These are phyloP conservation scores for Pelargonium citronellum DNA, from an alignment of 441 rosid genomes.

Conservation along the genomic window DNA sequence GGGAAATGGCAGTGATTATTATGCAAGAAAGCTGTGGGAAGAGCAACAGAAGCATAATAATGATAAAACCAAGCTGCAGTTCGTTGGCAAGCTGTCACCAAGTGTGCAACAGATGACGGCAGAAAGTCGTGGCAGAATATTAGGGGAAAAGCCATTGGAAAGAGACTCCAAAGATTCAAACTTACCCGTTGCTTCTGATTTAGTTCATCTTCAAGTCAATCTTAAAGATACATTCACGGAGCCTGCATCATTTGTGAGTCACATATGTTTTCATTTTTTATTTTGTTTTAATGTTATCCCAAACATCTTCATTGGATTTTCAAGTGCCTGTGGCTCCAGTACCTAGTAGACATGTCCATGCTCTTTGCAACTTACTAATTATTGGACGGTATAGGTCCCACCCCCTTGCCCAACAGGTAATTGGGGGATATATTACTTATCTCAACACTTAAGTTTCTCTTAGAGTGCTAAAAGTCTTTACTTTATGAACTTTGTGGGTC, in stretches of 20 bases:
- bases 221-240: conserved; percentile 83
- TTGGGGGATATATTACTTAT: conserved; percentile 11
- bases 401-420: not conserved
- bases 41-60: conserved; percentile 52
- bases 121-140: conserved; percentile 73
- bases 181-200: conserved; percentile 42
- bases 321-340: too few relatives aligned
- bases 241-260: conserved; percentile 62
- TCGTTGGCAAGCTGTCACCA: conserved; percentile 49
- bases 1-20: conserved; percentile 78
- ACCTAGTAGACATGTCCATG: not conserved
- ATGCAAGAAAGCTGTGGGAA: conserved; percentile 82
- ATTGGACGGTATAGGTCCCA: not conserved
- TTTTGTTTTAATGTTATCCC: conserved; percentile 11
- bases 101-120: conserved; percentile 64
- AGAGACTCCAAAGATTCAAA: conserved; percentile 52
- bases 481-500: conserved; percentile 16
- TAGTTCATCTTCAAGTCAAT: conserved; percentile 52
- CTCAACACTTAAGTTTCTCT: conserved; percentile 5
- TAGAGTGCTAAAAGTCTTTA: not conserved
- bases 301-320: too few relatives aligned
- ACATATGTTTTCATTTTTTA: conserved; percentile 19
- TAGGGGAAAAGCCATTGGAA: conserved; percentile 87
- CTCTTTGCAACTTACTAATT: not conserved
- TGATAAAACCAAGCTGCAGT: conserved; percentile 43